These are phyloP conservation scores for Gastrolobium bilobum DNA, from an alignment of 306 rosid genomes.

Conservation along the genomic window DNA sequence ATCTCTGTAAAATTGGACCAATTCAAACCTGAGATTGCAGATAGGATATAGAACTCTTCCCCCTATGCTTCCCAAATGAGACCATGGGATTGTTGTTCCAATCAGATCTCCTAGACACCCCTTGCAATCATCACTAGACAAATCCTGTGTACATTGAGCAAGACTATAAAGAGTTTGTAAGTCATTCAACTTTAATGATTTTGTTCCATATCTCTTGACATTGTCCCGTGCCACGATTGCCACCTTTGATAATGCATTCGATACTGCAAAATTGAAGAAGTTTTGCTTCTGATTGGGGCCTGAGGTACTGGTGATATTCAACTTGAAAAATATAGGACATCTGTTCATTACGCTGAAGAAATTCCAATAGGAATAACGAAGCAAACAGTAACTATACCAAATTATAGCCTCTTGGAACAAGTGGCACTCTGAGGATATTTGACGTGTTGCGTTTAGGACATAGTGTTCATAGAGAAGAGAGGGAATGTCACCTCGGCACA, in stretches of 20 bases:
- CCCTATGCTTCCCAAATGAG: conserved; percentile 44
- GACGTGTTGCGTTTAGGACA: conserved; percentile 2
- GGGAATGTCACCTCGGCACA: conserved; percentile 45
- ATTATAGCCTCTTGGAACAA: conserved; percentile 1
- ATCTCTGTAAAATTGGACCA: conserved; percentile 29
- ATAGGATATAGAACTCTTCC: conserved; percentile 48
- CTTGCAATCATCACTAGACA: conserved; percentile 26
- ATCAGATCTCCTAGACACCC: conserved; percentile 24
- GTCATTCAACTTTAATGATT: conserved; percentile 25
- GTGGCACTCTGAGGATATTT: background rate
- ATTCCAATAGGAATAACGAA: conserved; percentile 35
- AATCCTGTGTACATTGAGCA: conserved; percentile 43
- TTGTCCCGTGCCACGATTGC: background rate
- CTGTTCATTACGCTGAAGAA: conserved; percentile 3
- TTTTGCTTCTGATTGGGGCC: background rate
- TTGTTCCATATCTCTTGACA: background rate
- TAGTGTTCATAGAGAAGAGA: background rate
- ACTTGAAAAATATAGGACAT: background rate
- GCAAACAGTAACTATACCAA: conserved; percentile 44
- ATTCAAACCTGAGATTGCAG: conserved; percentile 46
- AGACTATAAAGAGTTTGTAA: conserved; percentile 31
- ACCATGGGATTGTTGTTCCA: conserved; percentile 35
- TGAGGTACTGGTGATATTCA: conserved; percentile 11
- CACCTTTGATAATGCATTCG: background rate
- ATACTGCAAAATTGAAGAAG: background rate